These are phyloP conservation scores for Picea sitchensis DNA, from an alignment of 75 land plant genomes.

Conservation along the genomic window DNA sequence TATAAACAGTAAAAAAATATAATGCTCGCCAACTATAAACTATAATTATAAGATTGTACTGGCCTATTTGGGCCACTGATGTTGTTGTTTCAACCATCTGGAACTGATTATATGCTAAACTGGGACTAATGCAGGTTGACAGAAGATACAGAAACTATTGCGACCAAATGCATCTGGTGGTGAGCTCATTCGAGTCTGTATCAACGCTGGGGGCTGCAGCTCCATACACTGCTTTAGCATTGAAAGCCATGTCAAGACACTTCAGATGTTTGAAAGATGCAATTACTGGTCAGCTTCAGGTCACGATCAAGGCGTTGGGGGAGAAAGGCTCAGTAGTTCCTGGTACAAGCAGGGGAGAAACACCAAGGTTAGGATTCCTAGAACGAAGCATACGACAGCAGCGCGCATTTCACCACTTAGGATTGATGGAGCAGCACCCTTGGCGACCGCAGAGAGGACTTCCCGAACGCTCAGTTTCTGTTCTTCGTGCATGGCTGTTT, in stretches of 20 bases:
- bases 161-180: slow-evolving; percentile 63
- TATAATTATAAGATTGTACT: slow-evolving; percentile 9
- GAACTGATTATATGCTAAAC: not conserved
- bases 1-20: slow-evolving; percentile 1
- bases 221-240: slow-evolving; percentile 60
- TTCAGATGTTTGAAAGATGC: slow-evolving; percentile 80
- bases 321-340: slow-evolving; percentile 58
- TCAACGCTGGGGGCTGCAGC: slow-evolving; percentile 65
- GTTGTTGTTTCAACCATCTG: not conserved
- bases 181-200: slow-evolving; percentile 55
- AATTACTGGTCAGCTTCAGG: slow-evolving; percentile 53
- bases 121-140: slow-evolving; percentile 51
- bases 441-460: slow-evolving; percentile 99
- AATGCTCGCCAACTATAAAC: slow-evolving; percentile 18
- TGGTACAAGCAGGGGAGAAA: slow-evolving; percentile 54
- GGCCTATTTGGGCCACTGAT: not conserved
- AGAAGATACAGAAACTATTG: slow-evolving; percentile 69
- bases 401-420: slow-evolving; percentile 66
- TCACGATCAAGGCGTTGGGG: slow-evolving; percentile 59
- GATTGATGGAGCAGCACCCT: slow-evolving; percentile 64
- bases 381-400: slow-evolving; percentile 71
- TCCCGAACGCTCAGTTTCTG: slow-evolving; percentile 89
- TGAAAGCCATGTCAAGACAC: slow-evolving; percentile 80
- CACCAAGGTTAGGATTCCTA: slow-evolving; percentile 65
- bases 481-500: slow-evolving; percentile 96